These are phyloP conservation scores for Truncatella angustata DNA, from an alignment of 2,329 filamentous ascomycete genomes.

Conservation along the genomic window DNA sequence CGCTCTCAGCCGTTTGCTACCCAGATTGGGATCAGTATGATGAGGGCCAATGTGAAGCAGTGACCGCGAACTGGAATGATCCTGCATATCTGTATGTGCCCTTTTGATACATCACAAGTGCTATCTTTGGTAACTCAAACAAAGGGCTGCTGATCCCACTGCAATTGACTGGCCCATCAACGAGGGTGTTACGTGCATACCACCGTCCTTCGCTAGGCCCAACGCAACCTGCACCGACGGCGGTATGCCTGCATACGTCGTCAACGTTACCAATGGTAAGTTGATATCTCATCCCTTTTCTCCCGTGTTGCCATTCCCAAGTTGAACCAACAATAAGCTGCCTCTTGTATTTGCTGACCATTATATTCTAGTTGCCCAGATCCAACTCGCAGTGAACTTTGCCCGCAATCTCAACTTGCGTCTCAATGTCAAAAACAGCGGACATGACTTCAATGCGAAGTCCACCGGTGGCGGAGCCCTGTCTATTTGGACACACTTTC, in stretches of 20 bases:
- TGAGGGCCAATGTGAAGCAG: constrained; percentile 25
- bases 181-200: constrained; percentile 17
- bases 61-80: constrained; percentile 27
- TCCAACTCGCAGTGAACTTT: constrained; percentile 43
- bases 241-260: constrained; percentile 36
- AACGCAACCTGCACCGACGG: constrained; percentile 31
- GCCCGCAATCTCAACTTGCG: constrained; percentile 43
- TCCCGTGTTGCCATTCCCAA: not conserved
- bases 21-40: constrained; percentile 29
- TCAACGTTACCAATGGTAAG: constrained; percentile 32
- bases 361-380: constrained; percentile 26
- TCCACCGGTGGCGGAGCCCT: constrained; percentile 32
- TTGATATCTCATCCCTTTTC: not conserved
- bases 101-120: not conserved
- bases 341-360: not conserved
- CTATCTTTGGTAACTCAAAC: not conserved
- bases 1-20: constrained; percentile 32
- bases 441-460: constrained; percentile 45
- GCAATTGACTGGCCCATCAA: constrained; percentile 25
- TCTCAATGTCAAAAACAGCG: constrained; percentile 48
- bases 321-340: not conserved
- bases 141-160: constrained; percentile 21
- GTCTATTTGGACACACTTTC: constrained; percentile 31
- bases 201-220: constrained; percentile 15
- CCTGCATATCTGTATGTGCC: constrained; percentile 21